Conservation (phyloP, 2,329 filamentous ascomycete genomes). For the Colletotrichum brevisporum region DNA sequence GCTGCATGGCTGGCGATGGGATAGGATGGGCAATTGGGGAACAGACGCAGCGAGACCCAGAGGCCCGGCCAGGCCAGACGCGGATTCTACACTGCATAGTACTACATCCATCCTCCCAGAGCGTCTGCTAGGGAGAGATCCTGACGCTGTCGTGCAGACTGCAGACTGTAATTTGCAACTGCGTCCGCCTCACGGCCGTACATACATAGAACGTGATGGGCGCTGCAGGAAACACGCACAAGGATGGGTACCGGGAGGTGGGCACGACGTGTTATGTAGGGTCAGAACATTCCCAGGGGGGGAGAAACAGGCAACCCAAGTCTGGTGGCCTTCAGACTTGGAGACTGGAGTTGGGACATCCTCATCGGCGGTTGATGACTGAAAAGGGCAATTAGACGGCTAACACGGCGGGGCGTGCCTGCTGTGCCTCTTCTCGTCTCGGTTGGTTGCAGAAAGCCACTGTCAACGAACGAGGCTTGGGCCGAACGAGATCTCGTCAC, state of each 20-base stretch:
- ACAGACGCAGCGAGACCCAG: neutral
- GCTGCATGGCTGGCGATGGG: slow-evolving; percentile 14
- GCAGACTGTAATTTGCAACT: slow-evolving; percentile 12
- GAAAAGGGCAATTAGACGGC: neutral
- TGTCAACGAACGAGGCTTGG: neutral
- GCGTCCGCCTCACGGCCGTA: slow-evolving; percentile 5
- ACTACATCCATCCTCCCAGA: neutral
- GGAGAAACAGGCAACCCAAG: no score
- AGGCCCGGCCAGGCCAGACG: slow-evolving; percentile 9
- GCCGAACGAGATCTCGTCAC: slow-evolving; percentile 7
- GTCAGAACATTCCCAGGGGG: no score
- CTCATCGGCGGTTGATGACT: slow-evolving; percentile 3
- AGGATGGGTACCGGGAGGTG: slow-evolving; percentile 11
- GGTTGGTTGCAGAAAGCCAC: neutral
- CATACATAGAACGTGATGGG: slow-evolving; percentile 21
- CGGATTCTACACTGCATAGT: neutral
- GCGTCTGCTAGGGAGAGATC: neutral
- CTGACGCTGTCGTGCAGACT: neutral
- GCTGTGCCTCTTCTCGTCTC: slow-evolving; percentile 22
- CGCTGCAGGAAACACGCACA: slow-evolving; percentile 25
- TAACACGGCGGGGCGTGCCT: neutral
- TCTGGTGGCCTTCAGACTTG: no score
- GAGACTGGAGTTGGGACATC: no score
- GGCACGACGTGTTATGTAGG: neutral
- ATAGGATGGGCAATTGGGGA: neutral